A percentile compares a stretch with the other conserved stretches of the same genome.
Conservation (phyloP, 2,329 filamentous ascomycete species). For the Penicillium aurantiogriseum region DNA sequence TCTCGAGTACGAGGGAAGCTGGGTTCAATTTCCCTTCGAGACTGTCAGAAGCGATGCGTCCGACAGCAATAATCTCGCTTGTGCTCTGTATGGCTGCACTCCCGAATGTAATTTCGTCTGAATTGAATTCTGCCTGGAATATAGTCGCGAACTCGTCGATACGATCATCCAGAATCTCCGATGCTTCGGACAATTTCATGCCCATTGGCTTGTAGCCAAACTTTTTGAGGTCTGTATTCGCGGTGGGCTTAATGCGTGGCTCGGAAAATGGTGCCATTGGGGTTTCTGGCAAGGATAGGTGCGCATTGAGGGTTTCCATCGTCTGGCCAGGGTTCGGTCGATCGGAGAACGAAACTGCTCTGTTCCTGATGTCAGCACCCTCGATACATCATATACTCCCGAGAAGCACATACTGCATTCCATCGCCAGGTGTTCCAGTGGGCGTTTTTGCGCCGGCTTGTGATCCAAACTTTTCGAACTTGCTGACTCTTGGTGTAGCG, state of each 20-base stretch:
- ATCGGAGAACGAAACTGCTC: conserved; percentile 68
- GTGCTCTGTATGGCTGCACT: conserved; percentile 84
- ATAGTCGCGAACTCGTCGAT: conserved; percentile 85
- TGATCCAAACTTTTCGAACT: conserved; percentile 51
- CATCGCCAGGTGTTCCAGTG: conserved; percentile 28
- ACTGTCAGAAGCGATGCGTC: conserved; percentile 85
- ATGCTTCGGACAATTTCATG: conserved; percentile 90
- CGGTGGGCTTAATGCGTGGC: conserved; percentile 77
- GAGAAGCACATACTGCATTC: conserved; percentile 38
- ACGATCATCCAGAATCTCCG: conserved; percentile 88
- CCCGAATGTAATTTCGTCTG: conserved; percentile 80
- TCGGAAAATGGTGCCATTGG: conserved; percentile 71
- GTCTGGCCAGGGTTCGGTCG: conserved; percentile 77
- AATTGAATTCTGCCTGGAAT: conserved; percentile 68
- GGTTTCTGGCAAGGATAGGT: conserved; percentile 65
- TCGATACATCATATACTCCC: neutral
- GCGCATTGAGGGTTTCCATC: conserved; percentile 76
- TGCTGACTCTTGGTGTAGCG: conserved; percentile 41
- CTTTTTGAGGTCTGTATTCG: conserved; percentile 85
- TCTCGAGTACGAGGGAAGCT: conserved; percentile 83
- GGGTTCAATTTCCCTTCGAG: conserved; percentile 80
- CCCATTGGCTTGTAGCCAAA: conserved; percentile 88
- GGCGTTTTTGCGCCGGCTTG: conserved; percentile 47
- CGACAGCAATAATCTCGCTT: conserved; percentile 82
- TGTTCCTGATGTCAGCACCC: conserved; percentile 30